A percentile compares a stretch with the other conserved stretches of the same genome.
Evolutionary conservation across 768 basidiomycete genomes (phyloP).

Genomic region (Lentinula aciculospora): DNA sequence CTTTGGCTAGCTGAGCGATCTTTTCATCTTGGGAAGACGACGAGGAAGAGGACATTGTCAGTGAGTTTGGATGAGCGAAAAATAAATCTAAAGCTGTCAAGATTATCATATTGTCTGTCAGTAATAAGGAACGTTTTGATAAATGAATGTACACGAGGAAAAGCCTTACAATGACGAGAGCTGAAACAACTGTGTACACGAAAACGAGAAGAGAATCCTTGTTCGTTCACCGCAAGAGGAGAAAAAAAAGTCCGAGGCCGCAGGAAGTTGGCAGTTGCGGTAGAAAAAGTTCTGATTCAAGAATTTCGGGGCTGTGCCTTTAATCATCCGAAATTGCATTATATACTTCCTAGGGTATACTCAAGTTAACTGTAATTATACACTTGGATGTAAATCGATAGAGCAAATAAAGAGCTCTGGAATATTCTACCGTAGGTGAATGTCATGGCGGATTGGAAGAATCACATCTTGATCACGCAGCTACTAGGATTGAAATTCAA

Average conservation of each 20-base stretch:
- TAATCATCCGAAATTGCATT: too few relatives aligned
- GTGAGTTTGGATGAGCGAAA: not conserved
- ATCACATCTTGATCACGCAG: too few relatives aligned
- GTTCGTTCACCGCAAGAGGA: not conserved
- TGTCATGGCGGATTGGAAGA: too few relatives aligned
- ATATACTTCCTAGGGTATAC: too few relatives aligned
- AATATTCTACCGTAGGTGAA: too few relatives aligned
- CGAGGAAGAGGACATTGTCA: not conserved
- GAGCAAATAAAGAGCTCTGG: too few relatives aligned
- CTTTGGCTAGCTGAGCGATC: not conserved
- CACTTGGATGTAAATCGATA: too few relatives aligned
- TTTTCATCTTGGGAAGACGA: conserved; percentile 4
- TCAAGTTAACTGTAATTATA: too few relatives aligned
- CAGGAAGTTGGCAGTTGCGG: not conserved
- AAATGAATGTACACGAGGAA: not conserved
- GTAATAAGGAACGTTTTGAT: not conserved
- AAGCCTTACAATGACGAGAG: not conserved
- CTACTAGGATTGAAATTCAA: too few relatives aligned
- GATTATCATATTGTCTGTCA: not conserved
- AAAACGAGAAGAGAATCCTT: not conserved
- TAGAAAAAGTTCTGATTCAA: not conserved
- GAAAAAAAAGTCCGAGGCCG: not conserved
- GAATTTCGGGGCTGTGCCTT: not conserved
- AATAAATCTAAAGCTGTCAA: not conserved
- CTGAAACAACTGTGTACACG: not conserved